Base-by-base conservation (phyloP, 306 rosid genomes). In the Mimosa pudica region DNA sequence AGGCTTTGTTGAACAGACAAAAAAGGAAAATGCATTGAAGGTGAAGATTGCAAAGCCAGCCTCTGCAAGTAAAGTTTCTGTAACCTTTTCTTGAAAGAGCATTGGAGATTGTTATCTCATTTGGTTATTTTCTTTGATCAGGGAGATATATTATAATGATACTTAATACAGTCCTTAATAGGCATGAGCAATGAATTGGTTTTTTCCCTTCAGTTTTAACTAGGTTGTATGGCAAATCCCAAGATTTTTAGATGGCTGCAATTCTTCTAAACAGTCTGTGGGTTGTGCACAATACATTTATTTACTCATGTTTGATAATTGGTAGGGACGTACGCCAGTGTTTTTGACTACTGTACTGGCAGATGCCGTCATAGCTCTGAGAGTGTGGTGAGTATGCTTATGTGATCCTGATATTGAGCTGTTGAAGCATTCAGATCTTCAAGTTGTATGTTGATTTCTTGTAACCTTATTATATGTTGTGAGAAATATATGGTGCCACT, bases 311-410 rank as follows among this genome's bases (percentile, higher is more conserved):
- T 33, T 80, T 77, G 77, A 52, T 73, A 71, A 72, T 79, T 82
- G 78, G 78, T 90, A 94, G 97, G 95, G 82, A 89, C 85, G 83
- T 94, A 91, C 77, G 77, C 87, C n/a, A 84, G 84, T 84, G 90
- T 91, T 55, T 92, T 92, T 80, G 92, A 94, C 73, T 94, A 87
- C 81, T 94, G 98, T 70, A 83, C 92, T 82, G 97, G 93, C 77
- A 88, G 98, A 82, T 94, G 98, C 75, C 97, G 97, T 71, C 98
- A 94, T 85, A 94, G 93, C 79, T 91, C 98, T 66, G 98, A 91
- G 84, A 94, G 98, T 88, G 98, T 94, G 85, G 98, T 94, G 86
- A 87, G 95, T 79, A 60, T 75, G 48, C 83, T 74, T 11, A 48
- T 52, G 75, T 62, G 44, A 74, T 82, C 83, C 65, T 62, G 52